These are phyloP conservation scores for Monsonia emarginata DNA, from an alignment of 441 rosid species.

Conservation along the genomic window DNA sequence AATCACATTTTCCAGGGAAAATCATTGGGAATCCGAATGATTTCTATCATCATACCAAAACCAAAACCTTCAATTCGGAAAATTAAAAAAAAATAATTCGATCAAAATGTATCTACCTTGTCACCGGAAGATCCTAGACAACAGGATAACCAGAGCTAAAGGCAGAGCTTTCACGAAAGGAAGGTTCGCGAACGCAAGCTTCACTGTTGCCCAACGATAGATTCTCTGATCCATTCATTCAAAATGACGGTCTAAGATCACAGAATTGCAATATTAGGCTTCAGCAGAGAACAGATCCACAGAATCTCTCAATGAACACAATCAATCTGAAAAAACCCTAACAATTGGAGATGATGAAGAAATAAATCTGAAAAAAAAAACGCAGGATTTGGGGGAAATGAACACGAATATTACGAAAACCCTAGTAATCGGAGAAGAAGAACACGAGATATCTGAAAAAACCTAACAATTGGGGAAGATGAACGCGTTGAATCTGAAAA, in stretches of 20 bases:
- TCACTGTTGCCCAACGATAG: conserved; percentile 48
- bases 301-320: too few species aligned
- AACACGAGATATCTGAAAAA: too few species aligned
- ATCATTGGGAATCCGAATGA: conserved; percentile 68
- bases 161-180: conserved; percentile 21
- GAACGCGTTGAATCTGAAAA: too few species aligned
- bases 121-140: conserved; percentile 29
- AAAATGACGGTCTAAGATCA: conserved; percentile 8
- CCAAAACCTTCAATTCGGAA: background rate
- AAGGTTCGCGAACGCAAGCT: conserved; percentile 2
- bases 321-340: too few species aligned
- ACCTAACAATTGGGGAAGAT: too few species aligned
- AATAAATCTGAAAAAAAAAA: too few species aligned
- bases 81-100: background rate
- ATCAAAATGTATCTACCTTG: conserved; percentile 34
- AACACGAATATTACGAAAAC: too few species aligned
- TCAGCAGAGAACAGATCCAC: too few species aligned
- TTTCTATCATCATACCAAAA: conserved; percentile 38
- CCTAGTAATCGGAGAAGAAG: too few species aligned
- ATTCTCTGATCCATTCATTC: conserved; percentile 31
- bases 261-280: conserved; percentile 54
- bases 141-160: conserved; percentile 39
- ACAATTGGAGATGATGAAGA: too few species aligned
- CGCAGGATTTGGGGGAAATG: too few species aligned
- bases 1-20: conserved; percentile 19